phyloP scores from a whole-genome alignment of 2,329 filamentous ascomycete species.

The Penicillium sp. region DNA sequence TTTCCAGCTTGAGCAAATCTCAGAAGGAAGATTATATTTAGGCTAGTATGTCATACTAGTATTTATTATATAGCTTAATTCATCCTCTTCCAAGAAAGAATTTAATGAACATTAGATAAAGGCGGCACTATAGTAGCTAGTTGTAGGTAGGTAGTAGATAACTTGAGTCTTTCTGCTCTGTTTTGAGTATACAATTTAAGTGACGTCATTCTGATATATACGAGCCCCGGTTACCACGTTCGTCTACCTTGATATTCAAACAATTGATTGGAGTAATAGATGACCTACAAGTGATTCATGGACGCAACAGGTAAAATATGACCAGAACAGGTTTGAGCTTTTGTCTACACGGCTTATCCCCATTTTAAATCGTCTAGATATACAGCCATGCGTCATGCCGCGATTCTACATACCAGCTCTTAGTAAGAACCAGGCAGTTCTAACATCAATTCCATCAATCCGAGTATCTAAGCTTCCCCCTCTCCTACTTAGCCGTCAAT shows the following conservation, averaged over 20 bases:
- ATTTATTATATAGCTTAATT: too few relatives aligned
- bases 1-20: not conserved
- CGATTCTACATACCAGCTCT: not conserved
- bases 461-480: not conserved
- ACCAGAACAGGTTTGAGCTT: not conserved
- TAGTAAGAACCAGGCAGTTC: not conserved
- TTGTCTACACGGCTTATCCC: not conserved
- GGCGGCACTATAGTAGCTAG: too few relatives aligned
- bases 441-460: not conserved
- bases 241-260: not conserved
- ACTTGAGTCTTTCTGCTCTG: not conserved
- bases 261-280: not conserved
- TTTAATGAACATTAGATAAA: too few relatives aligned
- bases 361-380: not conserved
- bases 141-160: too few relatives aligned
- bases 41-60: too few relatives aligned
- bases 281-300: conserved; percentile 3
- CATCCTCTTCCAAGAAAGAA: too few relatives aligned
- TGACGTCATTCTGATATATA: not conserved
- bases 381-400: not conserved
- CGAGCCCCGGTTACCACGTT: not conserved
- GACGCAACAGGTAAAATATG: not conserved
- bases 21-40: too few relatives aligned
- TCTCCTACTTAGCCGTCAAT: not conserved
- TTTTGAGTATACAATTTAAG: not conserved